Base-by-base conservation (phyloP, 2,329 filamentous ascomycete genomes). In the Fusarium sp. region DNA sequence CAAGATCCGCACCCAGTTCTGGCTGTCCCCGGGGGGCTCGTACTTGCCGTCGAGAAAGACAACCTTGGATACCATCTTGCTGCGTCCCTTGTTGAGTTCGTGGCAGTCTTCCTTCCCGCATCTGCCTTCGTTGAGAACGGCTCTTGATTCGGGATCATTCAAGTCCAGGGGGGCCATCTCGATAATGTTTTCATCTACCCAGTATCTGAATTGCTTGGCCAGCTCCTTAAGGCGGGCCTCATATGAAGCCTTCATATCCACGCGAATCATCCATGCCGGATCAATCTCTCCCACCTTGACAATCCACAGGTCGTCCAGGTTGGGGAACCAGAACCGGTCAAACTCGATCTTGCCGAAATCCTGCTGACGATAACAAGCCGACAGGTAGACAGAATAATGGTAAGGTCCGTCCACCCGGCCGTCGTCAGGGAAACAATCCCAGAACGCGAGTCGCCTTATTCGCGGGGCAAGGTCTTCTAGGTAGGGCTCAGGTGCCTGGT, bases 361-460 rank as follows among this genome's bases (percentile, higher is more conserved):
- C 39, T 71, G 71, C 46, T 77, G 73, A 4, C 78, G 75, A 58
- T 79, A 80, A 48, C 75, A 78, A 18, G 73, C 72, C 4, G 77
- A 75, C 16, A 82, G 71, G 56, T 80, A 81, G n/a, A 76, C 71
- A 15, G 78, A 78, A 65, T 81, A 81, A 40, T 73, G 77, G 23
- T 74, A 71, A 9, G 77, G 78, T 4, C 75, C 72, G 44, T 80
- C 78, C 23, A 81, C 76, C 40, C 75, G 75, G 6, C 76, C 77
- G 44, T 82, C 80, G 60, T 82, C 80, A 2, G 79, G 80, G 59
- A 80, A 79, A 64, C 80, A 82, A 65, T 82, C 80, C 80, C 80
- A 82, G 48, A 81, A 81, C 11, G 78, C 80, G 34, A 81, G 68
- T 41, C 78, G 76, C 62, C 77, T 76, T 58, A 81, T 75, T 28